Evolutionary conservation across 2,329 filamentous ascomycete genomes (phyloP), one percentile per base, ranked within the genome.

Genomic region (Neofusicoccum cordaticola): DNA sequence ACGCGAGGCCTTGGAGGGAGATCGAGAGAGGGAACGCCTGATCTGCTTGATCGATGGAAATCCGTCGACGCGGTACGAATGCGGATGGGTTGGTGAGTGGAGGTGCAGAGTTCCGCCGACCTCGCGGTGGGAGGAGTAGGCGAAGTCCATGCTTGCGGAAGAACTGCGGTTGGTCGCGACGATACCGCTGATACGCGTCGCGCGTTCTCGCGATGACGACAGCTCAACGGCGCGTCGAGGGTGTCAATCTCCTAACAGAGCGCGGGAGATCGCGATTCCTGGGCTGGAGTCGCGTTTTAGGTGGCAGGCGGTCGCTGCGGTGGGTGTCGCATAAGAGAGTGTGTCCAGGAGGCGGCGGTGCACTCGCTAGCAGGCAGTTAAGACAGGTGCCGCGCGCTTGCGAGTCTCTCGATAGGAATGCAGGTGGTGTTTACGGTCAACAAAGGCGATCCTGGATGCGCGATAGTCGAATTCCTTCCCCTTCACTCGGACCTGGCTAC

Each of bases 21-120:
- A 97, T 71, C 93, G 87, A 65, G 93, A 97, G 68, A 97, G 84
- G 31, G 94, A 97, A 70, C 92, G 90, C 69, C 93, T 86, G 65
- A 97, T 83, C 72, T 92, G 91, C 73, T 92, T 87, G 68, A 97
- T 90, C 66, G 91, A 89, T 58, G 91, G 88, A 67, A 90, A 89
- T 68, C 92, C 88, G 80, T 96, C 91, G 71, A 94, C 90, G 78
- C 91, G 89, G 76, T 92, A 91, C 67, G 88, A 87, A 72, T 91
- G 88, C 53, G 73, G 69, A 67, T 76, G 76, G 12, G 91, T 94
- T 65, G 94, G 93, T 67, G 93, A 97, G 68, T 92, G 89, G 71
- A 97, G 84, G 73, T 95, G 92, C 71, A 96, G 84, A 66, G 91
- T 94, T 73, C 91, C 91, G 75, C 91, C 90, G 17, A 74, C 72